phyloP scores from a whole-genome alignment of 257 asterid species.

The Solanum arcanum region DNA sequence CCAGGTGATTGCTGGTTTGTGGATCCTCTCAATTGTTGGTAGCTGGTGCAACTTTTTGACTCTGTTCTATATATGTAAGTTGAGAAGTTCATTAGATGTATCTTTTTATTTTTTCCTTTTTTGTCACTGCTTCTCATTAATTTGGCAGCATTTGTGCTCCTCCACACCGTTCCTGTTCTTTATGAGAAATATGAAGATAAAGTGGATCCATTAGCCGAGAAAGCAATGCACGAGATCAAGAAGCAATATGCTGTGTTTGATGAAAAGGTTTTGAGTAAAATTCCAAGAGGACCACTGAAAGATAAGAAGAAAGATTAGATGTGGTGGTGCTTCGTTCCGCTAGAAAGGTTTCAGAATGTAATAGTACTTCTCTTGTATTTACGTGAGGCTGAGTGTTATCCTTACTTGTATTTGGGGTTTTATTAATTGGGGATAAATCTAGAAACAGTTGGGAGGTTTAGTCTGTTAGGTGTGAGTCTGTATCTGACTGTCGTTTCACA shows the following conservation, averaged over 20 bases:
- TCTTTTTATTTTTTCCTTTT: background rate
- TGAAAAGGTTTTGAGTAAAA: slow-evolving; percentile 57
- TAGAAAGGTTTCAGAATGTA: background rate
- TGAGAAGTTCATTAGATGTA: too few species aligned
- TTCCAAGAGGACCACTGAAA: slow-evolving; percentile 56
- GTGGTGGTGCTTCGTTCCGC: background rate
- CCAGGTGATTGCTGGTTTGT: slow-evolving; percentile 61
- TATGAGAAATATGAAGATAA: slow-evolving; percentile 79
- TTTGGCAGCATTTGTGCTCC: slow-evolving; percentile 51
- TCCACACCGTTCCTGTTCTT: slow-evolving; percentile 71
- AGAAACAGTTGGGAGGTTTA: background rate
- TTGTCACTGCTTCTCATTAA: background rate
- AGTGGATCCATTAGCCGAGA: slow-evolving; percentile 65
- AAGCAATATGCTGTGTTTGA: slow-evolving; percentile 70
- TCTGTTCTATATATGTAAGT: slow-evolving; percentile 61
- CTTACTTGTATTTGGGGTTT: background rate
- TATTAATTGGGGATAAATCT: background rate
- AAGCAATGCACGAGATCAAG: slow-evolving; percentile 51
- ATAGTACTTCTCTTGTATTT: background rate
- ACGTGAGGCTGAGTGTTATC: background rate
- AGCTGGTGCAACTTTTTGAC: slow-evolving; percentile 85
- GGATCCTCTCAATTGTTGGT: slow-evolving; percentile 73
- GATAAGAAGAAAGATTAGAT: slow-evolving; percentile 48
- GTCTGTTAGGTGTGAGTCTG: background rate
- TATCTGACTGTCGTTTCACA: background rate